Conservation (phyloP, 2,329 filamentous ascomycete genomes). For the Volutella citrinella region DNA sequence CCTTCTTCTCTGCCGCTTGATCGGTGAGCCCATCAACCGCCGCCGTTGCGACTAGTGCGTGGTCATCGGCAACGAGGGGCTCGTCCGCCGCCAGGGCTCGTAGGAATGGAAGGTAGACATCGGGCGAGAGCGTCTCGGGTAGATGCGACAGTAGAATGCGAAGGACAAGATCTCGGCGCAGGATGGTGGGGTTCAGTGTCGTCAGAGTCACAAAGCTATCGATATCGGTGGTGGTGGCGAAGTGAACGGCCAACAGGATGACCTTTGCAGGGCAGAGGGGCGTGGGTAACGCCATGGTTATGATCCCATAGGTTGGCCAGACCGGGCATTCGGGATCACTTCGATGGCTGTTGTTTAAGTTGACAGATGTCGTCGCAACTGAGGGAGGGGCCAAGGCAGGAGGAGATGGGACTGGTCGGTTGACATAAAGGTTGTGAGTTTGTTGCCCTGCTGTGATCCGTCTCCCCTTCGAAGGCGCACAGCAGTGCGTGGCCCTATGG, state of each 20-base stretch:
- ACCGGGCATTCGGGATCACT: too few species aligned
- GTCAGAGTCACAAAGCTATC: conserved; percentile 59
- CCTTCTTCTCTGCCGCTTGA: conserved; percentile 61
- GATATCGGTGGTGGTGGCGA: conserved; percentile 65
- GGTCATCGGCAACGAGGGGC: conserved; percentile 37
- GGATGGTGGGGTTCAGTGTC: conserved; percentile 51
- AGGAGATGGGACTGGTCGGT: too few species aligned
- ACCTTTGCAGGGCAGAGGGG: conserved; percentile 64
- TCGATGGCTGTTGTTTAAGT: too few species aligned
- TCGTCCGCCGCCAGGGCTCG: conserved; percentile 51
- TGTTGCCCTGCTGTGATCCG: too few species aligned
- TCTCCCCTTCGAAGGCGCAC: too few species aligned
- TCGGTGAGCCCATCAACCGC: conserved; percentile 57
- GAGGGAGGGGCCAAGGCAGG: too few species aligned
- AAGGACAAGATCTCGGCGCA: conserved; percentile 64
- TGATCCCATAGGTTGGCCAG: too few species aligned
- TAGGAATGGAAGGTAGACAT: conserved; percentile 60
- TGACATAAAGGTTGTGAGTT: too few species aligned
- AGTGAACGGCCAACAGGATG: conserved; percentile 69
- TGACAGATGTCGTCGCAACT: too few species aligned
- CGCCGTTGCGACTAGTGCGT: conserved; percentile 51
- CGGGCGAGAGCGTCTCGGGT: conserved; percentile 66
- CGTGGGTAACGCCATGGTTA: conserved; percentile 20
- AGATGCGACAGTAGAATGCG: conserved; percentile 74
- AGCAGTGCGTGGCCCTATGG: too few species aligned